A percentile compares a stretch with the other conserved stretches of the same genome.
Conservation (phyloP, 345 rosid genomes). For the Erucastrum elatum region DNA sequence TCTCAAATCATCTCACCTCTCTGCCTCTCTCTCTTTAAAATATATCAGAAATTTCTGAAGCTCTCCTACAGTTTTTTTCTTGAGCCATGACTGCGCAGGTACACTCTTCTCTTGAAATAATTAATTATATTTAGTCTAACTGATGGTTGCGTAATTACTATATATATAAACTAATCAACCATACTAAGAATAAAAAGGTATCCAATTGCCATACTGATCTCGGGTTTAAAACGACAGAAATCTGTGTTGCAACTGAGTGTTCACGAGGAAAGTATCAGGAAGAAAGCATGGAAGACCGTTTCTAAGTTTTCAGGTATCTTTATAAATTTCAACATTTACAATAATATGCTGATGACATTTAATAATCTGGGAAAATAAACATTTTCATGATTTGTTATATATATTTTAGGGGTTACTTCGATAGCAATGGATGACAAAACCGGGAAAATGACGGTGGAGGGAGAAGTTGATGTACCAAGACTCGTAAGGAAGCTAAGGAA, state of each 20-base stretch:
- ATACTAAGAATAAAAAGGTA: background rate
- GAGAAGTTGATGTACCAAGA: conserved; percentile 49
- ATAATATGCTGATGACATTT: background rate
- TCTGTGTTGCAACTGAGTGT: conserved; percentile 52
- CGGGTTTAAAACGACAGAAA: conserved; percentile 45
- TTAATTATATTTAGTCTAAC: background rate
- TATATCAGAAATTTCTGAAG: conserved; percentile 3
- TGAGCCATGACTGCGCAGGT: conserved; percentile 25
- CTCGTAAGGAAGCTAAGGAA: conserved; percentile 56
- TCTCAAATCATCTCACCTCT: background rate
- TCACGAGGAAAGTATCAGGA: conserved; percentile 46
- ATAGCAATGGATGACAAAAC: conserved; percentile 58
- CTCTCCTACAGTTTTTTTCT: background rate
- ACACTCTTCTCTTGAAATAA: background rate
- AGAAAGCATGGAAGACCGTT: conserved; percentile 51
- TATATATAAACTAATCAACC: background rate
- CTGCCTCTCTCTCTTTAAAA: background rate
- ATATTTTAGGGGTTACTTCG: conserved; percentile 48
- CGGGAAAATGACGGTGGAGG: conserved; percentile 56
- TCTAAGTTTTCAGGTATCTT: conserved; percentile 52
- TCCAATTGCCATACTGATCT: background rate
- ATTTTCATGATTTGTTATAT: background rate
- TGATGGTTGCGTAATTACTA: background rate
- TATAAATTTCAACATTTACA: background rate
- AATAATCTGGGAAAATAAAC: background rate